Base-by-base conservation (phyloP, 2,329 filamentous ascomycete genomes). In the Ophiocordyceps australis region DNA sequence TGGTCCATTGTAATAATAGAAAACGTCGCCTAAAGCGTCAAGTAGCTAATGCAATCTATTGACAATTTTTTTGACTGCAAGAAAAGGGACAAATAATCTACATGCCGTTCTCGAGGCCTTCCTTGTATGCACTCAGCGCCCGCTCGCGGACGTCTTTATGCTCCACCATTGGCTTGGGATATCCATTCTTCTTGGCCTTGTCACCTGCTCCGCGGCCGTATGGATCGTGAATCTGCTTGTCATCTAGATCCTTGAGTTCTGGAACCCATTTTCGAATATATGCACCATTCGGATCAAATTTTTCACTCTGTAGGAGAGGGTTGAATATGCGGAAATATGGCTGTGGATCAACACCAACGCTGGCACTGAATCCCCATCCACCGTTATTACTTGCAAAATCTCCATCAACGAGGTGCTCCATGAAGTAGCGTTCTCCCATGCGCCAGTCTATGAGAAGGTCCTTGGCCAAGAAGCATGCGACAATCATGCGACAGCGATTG, bases 291-390 rank as follows among this genome's bases (percentile, higher is more conserved):
- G 64, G 55, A 42, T 93, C 83, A 38, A 91, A 92, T 49, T 77
- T 85, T 57, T 89, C 79, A 37, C 76, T 81, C 54, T 93, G 83
- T 12, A 80, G 52, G 23, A 82, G 45, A 1, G 83, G 83, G 39
- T 91, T 93, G 51, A 93, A 93, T 26, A 93, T 78, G 6, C 82
- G 65, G 35, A 93, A 93, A 44, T 91, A 93, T 0, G 83, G 82
- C 48, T 92, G 79, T 2, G 81, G 78, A 46, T 91, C 81, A 6
- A 83, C 78, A 2, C 80, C 77, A 0, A 73, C 74, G 12, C 62
- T 68, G 5, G 74, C 71, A 14, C 60, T 50, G 33, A 55, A 57
- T 1, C 53, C 66, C 62, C 64, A 69, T 4, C 65, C 65, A 16
- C 64, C 61, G 33, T 79, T 82, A 45, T 86, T 86, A 30, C 67